Evolutionary conservation across 2,329 filamentous ascomycete genomes (phyloP), one percentile per base, ranked within the genome.

Genomic region (Tolypocladium tundrense): DNA sequence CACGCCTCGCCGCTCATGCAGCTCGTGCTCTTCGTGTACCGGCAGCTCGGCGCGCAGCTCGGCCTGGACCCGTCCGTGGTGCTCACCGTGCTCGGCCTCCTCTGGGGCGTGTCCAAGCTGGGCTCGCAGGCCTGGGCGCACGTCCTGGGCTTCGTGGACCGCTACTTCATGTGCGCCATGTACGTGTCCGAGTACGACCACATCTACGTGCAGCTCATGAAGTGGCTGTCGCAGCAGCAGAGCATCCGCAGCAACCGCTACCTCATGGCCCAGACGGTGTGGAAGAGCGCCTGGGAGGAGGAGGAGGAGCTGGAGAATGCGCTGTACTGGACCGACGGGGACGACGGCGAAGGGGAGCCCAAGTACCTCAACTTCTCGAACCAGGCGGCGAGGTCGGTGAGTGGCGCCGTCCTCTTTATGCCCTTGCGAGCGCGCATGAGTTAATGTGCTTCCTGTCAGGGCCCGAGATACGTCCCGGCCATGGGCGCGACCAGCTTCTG

Each of bases 341-440:
- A 74, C 16, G 73, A 73, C 16, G 73, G 48, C 3, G 65, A 66
- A 1, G 71, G 70, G n/a, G 66, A 67, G 13, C 65, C 61, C 37
- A 68, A 66, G 57, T 83, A 80, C 63, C 77, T 84, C 54, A 85
- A 85, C 66, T 85, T 85, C 68, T 81, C 81, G 4, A 81, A 79
- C 60, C 79, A 83, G 60, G 79, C 81, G 60, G 78, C 79, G 13
- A 77, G 77, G 67, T 73, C 75, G 41, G 76, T 77, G 61, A 67
- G 75, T 68, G 7, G 14, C 7, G 42, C 43, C 21, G 27, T 52
- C 21, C 48, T 33, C 9, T n/a, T 24, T 13, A 3, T 11, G 39
- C 1, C 21, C 27, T 39, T 1, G 31, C 21, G 14, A 21, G 27
- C 31, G 19, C 4, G 9, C 1, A 11, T 9, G 48, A 13, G 43